Conservation (phyloP, 2,329 filamentous ascomycete genomes). For the Calonectria multiphialidica region DNA sequence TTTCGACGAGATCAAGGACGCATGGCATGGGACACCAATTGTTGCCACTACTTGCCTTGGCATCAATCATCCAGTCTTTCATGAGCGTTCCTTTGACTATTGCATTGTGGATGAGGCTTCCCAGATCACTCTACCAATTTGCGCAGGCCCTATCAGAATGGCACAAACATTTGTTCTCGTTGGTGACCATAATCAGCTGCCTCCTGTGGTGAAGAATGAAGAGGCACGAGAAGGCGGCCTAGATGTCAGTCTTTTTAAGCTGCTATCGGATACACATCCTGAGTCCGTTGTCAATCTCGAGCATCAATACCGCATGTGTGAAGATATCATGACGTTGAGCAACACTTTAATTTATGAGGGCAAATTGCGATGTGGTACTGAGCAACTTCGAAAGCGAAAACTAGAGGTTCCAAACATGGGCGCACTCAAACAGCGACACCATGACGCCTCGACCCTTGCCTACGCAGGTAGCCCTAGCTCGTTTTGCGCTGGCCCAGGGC, state of each 20-base stretch:
- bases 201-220: constrained; percentile 93
- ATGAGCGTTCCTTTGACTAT: constrained; percentile 92
- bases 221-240: constrained; percentile 87
- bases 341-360: constrained; percentile 96
- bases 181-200: constrained; percentile 95
- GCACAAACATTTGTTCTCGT: constrained; percentile 94
- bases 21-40: constrained; percentile 88
- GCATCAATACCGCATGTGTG: constrained; percentile 98
- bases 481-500: constrained; percentile 67
- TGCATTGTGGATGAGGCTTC: constrained; percentile 99
- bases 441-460: constrained; percentile 61
- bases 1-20: constrained; percentile 85
- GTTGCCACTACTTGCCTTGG: constrained; percentile 96
- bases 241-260: constrained; percentile 93
- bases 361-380: constrained; percentile 87
- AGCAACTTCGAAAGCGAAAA: constrained; percentile 76
- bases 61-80: constrained; percentile 90
- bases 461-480: constrained; percentile 56
- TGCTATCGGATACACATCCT: constrained; percentile 90
- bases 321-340: constrained; percentile 94
- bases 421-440: constrained; percentile 71
- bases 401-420: constrained; percentile 76
- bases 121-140: constrained; percentile 96
- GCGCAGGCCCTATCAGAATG: constrained; percentile 92
- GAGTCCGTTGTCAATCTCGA: constrained; percentile 90